phyloP scores from a whole-genome alignment of 176 grass and related monocot genomes.

The Pharus latifolius region DNA sequence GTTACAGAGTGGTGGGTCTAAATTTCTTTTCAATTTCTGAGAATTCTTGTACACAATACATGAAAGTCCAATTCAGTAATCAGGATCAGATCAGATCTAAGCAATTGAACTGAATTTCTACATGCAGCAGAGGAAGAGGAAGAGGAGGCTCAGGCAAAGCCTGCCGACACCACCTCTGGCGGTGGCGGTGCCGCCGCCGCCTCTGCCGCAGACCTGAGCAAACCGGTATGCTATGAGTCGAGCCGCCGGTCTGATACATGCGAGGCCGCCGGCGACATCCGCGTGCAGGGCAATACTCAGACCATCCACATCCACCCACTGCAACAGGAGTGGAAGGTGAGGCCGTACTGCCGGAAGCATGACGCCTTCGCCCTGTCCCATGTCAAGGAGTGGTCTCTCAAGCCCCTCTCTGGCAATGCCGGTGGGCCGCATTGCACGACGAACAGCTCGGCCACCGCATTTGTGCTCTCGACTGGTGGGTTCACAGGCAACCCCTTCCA shows the following conservation, averaged over 20 bases:
- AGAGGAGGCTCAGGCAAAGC: neutral
- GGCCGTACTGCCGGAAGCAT: constrained; percentile 56
- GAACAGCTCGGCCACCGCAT: constrained; percentile 33
- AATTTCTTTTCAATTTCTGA: neutral
- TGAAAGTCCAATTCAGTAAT: neutral
- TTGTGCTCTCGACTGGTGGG: constrained; percentile 46
- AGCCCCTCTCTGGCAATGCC: neutral
- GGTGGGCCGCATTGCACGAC: constrained; percentile 28
- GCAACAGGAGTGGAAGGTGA: constrained; percentile 31
- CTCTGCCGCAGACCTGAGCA: neutral
- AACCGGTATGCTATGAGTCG: constrained; percentile 39
- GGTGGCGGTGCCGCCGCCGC: neutral
- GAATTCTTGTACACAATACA: neutral
- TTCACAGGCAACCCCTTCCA: constrained; percentile 87
- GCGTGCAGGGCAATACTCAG: constrained; percentile 19
- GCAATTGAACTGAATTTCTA: neutral
- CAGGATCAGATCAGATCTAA: constrained; percentile 22
- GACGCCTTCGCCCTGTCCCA: constrained; percentile 23
- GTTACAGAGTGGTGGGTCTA: neutral
- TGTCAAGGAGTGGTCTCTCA: constrained; percentile 50
- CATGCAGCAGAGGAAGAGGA: neutral
- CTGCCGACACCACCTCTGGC: neutral
- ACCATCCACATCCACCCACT: constrained; percentile 19
- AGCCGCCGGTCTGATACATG: constrained; percentile 56
- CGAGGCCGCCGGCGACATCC: constrained; percentile 45